Percentiles rank a stretch among this genome's conserved stretches.
Evolutionary conservation across 352 stramenopile species (phyloP).

Genomic region (Elongisporangium prolatum): DNA sequence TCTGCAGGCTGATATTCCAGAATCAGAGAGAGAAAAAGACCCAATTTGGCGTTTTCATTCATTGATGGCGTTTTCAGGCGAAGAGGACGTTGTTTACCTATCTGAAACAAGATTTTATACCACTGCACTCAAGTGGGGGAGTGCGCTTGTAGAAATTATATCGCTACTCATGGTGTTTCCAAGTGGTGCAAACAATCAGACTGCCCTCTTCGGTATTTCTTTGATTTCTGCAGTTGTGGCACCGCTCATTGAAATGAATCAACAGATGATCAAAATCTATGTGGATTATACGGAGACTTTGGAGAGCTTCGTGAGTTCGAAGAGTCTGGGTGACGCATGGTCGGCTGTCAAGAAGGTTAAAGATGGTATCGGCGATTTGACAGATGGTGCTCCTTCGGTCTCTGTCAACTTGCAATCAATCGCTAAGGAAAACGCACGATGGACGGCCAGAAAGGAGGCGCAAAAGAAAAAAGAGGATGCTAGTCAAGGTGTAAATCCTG

Average conservation of each 20-base stretch:
- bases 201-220: slow-evolving; percentile 22
- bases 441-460: background rate
- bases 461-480: background rate
- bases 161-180: slow-evolving; percentile 33
- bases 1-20: slow-evolving; percentile 48
- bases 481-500: background rate
- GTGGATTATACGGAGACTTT: slow-evolving; percentile 39
- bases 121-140: slow-evolving; percentile 45
- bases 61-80: slow-evolving; percentile 21
- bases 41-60: slow-evolving; percentile 43
- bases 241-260: slow-evolving; percentile 46
- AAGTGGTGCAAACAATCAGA: slow-evolving; percentile 5
- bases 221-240: slow-evolving; percentile 34
- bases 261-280: slow-evolving; percentile 48
- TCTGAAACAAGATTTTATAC: slow-evolving; percentile 41
- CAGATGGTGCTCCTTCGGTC: slow-evolving; percentile 8
- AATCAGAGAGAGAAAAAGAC: slow-evolving; percentile 45
- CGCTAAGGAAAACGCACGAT: background rate
- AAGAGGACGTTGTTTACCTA: slow-evolving; percentile 52
- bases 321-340: slow-evolving; percentile 14
- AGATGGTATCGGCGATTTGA: slow-evolving; percentile 7
- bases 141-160: slow-evolving; percentile 41
- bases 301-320: slow-evolving; percentile 22
- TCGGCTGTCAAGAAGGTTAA: slow-evolving; percentile 11
- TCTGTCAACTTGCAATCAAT: slow-evolving; percentile 9